Evolutionary conservation across 495 filamentous ascomycete genomes (phyloP).

Genomic region (Cercophora scortea): DNA sequence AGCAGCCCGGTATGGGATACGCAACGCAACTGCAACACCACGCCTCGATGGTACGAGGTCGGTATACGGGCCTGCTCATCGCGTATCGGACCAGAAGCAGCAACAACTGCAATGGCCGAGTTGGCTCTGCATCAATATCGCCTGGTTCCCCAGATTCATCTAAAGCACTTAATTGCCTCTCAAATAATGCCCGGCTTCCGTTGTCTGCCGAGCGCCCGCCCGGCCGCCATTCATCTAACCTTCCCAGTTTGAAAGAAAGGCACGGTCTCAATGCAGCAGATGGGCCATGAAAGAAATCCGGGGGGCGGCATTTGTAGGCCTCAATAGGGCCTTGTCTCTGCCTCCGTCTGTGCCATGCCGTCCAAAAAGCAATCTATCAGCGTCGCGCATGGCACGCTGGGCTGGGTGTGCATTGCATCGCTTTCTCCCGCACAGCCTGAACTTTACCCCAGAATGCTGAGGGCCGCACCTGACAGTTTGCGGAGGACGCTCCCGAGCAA

Average conservation of each 20-base stretch:
- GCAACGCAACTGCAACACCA: too few relatives aligned
- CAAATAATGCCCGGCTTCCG: neutral
- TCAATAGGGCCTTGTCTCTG: neutral
- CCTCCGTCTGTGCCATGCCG: conserved; percentile 4
- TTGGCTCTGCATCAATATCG: neutral
- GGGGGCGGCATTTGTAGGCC: neutral
- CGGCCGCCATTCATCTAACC: conserved; percentile 10
- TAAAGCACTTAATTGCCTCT: neutral
- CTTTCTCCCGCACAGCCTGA: conserved; percentile 16
- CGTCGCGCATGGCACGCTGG: neutral
- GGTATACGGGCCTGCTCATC: too few relatives aligned
- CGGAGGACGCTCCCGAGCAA: too few relatives aligned
- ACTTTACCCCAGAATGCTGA: conserved; percentile 12
- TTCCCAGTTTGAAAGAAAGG: conserved; percentile 2
- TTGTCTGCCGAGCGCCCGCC: too few relatives aligned
- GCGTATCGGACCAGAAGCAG: too few relatives aligned
- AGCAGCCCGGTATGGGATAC: too few relatives aligned
- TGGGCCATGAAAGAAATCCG: too few relatives aligned
- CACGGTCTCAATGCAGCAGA: too few relatives aligned
- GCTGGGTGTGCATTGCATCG: neutral
- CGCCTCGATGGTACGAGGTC: too few relatives aligned
- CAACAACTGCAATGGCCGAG: too few relatives aligned
- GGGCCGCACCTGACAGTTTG: neutral
- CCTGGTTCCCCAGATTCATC: neutral
- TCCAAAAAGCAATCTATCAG: conserved; percentile 4